Base-by-base conservation (phyloP, 2,329 filamentous ascomycete species). In the Aspergillus bombycis region DNA sequence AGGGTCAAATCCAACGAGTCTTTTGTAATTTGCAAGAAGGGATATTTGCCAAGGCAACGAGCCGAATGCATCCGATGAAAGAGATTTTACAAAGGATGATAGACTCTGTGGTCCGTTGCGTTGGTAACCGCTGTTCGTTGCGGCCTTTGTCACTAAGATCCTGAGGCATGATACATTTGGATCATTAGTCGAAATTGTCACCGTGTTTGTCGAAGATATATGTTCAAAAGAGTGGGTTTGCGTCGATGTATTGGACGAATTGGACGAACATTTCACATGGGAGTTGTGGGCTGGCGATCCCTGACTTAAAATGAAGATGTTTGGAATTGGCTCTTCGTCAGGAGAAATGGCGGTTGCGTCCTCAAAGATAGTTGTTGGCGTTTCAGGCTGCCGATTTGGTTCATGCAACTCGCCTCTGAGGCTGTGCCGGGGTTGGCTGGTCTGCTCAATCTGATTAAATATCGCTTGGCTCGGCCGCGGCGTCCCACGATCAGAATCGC, bases 311-410 rank as follows among this genome's bases (percentile, higher is more conserved):
- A 97, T 89, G 58, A 97, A 84, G 69, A 97, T 97, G 72, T 97
- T 96, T 7, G 93, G 94, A 60, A 93, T 86, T 45, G 88, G 89
- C 0, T 89, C 87, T 68, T 91, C 91, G 61, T 94, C 92, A 0
- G 91, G 91, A 0, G 93, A 96, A 4, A 92, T 88, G 0, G 91
- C 93, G 71, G 95, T 89, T 0, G 91, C 93, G 74, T 98, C 94
- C 76, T 97, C 94, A 71, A 97, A 97, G 69, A 97, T 93, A 5
- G 94, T 98, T 0, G 94, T 94, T 0, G 94, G 94, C 0, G 94
- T 98, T 79, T 98, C 94, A 0, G 94, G 94, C 5, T 82, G 78
- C 9, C 69, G 68, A 53, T 68, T 67, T 26, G 73, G 72, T 43
- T 66, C 68, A 43, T 68, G 65, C 36, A 68, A 63, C 12, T 76